Conservation (phyloP, 1,139 yeast genomes). For the Pichia sp. region DNA sequence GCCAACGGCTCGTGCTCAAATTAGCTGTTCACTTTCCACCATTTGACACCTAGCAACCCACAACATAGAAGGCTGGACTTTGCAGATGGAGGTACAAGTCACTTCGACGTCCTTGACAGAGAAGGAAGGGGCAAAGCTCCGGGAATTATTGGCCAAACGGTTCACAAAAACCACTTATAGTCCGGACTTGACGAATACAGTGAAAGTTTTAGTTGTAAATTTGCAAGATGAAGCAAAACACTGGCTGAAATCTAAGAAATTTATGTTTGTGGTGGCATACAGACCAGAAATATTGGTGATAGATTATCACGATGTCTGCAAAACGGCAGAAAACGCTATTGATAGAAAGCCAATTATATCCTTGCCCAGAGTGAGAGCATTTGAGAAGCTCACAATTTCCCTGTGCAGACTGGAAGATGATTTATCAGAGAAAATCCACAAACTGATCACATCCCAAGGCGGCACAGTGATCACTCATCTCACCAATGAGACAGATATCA, state of each 20-base stretch:
- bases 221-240: constrained; percentile 11
- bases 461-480: constrained; percentile 53
- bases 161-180: constrained; percentile 13
- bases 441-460: constrained; percentile 44
- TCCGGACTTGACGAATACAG: constrained; percentile 23
- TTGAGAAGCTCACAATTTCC: constrained; percentile 22
- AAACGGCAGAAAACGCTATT: not conserved
- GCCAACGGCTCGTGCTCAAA: no score
- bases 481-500: constrained; percentile 41
- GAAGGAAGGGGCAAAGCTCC: constrained; percentile 9
- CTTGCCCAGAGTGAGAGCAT: constrained; percentile 10
- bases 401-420: constrained; percentile 20
- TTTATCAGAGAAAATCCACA: constrained; percentile 25
- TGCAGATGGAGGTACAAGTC: constrained; percentile 5
- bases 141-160: not conserved
- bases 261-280: constrained; percentile 43
- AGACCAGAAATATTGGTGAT: constrained; percentile 56
- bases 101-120: constrained; percentile 23
- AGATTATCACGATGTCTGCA: constrained; percentile 35
- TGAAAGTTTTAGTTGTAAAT: constrained; percentile 19
- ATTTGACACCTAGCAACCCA: no score
- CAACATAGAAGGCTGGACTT: no score
- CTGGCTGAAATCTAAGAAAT: constrained; percentile 24
- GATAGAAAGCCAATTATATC: not conserved
- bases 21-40: no score